Evolutionary conservation across 1,284 basidiomycete species (phyloP).

Genomic region (Puccinia sorghi): DNA sequence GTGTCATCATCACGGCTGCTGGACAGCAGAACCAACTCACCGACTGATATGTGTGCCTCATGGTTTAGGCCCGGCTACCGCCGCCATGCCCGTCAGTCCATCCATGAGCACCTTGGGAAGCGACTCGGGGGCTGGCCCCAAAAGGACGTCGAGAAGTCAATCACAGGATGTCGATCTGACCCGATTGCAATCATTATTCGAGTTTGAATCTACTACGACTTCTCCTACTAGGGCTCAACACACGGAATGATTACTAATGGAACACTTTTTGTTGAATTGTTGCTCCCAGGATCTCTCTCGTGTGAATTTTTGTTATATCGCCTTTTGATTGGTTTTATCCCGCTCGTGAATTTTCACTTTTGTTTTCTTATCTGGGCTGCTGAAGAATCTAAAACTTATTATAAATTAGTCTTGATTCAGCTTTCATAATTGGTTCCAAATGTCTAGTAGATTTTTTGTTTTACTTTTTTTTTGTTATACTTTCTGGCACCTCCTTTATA

Average conservation of each 20-base stretch:
- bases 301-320: no score
- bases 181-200: slow-evolving; percentile 42
- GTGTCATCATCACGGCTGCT: neutral
- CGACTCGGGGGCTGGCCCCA: neutral
- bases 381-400: neutral
- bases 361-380: neutral
- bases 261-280: neutral
- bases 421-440: no score
- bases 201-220: slow-evolving; percentile 10
- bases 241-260: neutral
- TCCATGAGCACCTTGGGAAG: neutral
- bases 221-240: neutral
- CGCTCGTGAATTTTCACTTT: neutral
- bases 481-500: no score
- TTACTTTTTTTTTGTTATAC: no score
- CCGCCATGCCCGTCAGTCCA: neutral
- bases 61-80: slow-evolving; percentile 14
- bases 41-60: neutral
- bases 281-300: neutral
- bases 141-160: slow-evolving; percentile 2
- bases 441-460: no score
- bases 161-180: slow-evolving; percentile 41
- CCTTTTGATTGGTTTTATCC: neutral
- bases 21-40: neutral
- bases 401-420: no score